Evolutionary conservation across 176 grass and related monocot species (phyloP), one percentile per base, ranked within the genome.

Genomic region (Cenchrus americanus): DNA sequence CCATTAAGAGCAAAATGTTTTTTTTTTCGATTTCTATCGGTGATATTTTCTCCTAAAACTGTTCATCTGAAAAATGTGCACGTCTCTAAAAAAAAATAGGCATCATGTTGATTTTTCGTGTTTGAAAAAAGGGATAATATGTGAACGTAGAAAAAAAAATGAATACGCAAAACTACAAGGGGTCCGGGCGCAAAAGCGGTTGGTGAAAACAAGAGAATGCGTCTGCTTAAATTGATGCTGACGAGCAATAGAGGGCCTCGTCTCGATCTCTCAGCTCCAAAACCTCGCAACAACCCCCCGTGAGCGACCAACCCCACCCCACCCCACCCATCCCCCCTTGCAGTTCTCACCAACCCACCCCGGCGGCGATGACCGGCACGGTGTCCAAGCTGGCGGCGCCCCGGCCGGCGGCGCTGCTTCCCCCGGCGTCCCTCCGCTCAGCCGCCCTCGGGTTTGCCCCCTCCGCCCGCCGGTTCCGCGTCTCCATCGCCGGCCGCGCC

Each of bases 401-500:
- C 17, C 79, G 89, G 52, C 69, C 42, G 34, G 34, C 34, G 6
- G 10, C 75, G 61, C 21, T 50, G 32, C 66, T 67, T 23, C 75
- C 61, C 1, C 48, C 84, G 61, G 80, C 34, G 53, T 21, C 73
- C 73, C 0, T 86, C 79, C 88, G 75, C 17, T 12, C 80, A 1
- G 34, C 75, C 8, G 80, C 75, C 6, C 22, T 90, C 69, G 59
- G 80, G 62, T 63, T 54, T 75, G 80, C 69, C 13, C 53, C 89
- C 13, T 80, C 89, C 68, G 42, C 89, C 0, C 75, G 89, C 76
- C 62, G 80, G 7, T 37, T 87, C 84, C 19, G 44, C 76, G 80
- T 87, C 89, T 87, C 84, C 89, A 0, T 90, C 84, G 51, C 83
- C 83, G 83, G 59, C 73, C 88, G 84, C 61, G 51, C 89, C 89